These are phyloP conservation scores for Pterocarpus santalinus DNA, from an alignment of 306 rosid species.

Conservation along the genomic window DNA sequence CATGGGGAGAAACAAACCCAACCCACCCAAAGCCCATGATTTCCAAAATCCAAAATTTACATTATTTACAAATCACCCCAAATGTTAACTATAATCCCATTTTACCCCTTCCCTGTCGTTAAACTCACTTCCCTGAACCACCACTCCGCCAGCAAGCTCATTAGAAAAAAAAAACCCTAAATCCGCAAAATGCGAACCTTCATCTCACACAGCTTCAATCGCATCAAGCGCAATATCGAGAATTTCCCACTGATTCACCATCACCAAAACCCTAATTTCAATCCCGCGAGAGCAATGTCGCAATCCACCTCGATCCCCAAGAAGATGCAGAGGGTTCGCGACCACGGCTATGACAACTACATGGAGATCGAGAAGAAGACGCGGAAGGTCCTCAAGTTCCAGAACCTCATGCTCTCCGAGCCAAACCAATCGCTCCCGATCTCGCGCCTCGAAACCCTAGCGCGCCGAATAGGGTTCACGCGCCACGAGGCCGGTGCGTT, in stretches of 20 bases:
- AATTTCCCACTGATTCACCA: conserved; percentile 39
- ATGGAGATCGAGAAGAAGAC: conserved; percentile 92
- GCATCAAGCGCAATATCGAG: conserved; percentile 45
- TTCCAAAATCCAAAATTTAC: neutral
- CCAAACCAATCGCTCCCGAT: conserved; percentile 66
- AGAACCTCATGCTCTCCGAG: conserved; percentile 69
- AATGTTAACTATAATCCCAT: neutral
- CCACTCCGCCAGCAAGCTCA: neutral
- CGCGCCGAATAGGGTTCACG: conserved; percentile 77
- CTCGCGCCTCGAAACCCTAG: conserved; percentile 79
- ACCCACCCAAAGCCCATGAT: neutral
- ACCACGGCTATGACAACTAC: conserved; percentile 89
- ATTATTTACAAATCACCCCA: neutral
- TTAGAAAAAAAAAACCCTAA: conserved; percentile 23
- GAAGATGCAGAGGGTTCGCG: conserved; percentile 73
- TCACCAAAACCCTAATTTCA: conserved; percentile 42
- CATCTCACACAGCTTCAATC: conserved; percentile 35
- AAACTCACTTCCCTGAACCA: neutral
- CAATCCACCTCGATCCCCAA: conserved; percentile 86
- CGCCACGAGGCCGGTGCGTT: conserved; percentile 74
- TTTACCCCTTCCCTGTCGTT: neutral
- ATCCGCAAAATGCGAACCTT: conserved; percentile 56
- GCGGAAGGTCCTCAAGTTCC: conserved; percentile 79
- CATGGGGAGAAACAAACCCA: neutral
- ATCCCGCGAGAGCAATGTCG: conserved; percentile 56